These are phyloP conservation scores for Naganishia randhawae DNA, from an alignment of 768 basidiomycete species.

Conservation along the genomic window DNA sequence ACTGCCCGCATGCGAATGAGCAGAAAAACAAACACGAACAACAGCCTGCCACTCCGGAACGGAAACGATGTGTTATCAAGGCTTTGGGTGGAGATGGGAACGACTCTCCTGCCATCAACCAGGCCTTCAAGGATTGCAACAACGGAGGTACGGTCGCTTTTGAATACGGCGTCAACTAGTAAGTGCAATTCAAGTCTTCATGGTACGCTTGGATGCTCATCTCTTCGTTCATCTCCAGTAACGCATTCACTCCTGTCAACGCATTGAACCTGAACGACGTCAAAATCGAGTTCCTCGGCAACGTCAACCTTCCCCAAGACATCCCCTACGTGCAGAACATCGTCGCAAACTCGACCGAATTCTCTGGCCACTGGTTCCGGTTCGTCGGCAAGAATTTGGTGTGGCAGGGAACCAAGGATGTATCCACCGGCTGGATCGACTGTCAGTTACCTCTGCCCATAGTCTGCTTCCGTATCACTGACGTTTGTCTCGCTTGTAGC, in stretches of 20 bases:
- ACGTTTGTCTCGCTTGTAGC: neutral
- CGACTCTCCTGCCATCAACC: conserved; percentile 33
- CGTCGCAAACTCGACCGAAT: conserved; percentile 28
- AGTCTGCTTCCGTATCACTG: neutral
- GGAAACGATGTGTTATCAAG: conserved; percentile 18
- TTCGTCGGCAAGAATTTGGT: conserved; percentile 53
- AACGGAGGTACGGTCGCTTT: conserved; percentile 34
- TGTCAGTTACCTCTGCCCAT: conserved; percentile 36
- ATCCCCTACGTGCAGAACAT: conserved; percentile 53
- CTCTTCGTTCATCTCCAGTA: conserved; percentile 24
- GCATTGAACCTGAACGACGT: conserved; percentile 47
- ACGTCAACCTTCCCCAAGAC: conserved; percentile 55
- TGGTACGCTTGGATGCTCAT: neutral
- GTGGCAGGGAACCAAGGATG: conserved; percentile 53
- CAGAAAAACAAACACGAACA: conserved; percentile 7
- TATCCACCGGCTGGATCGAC: conserved; percentile 54
- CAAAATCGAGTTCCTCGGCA: conserved; percentile 54
- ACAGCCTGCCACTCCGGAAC: neutral
- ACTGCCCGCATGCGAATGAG: conserved; percentile 6
- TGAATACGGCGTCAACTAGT: conserved; percentile 37
- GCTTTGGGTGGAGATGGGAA: conserved; percentile 20
- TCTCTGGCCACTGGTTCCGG: conserved; percentile 52
- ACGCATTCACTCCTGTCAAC: conserved; percentile 38
- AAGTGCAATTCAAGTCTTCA: neutral
- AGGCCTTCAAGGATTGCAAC: conserved; percentile 35